A percentile compares a stretch with the other conserved stretches of the same genome.
phyloP scores from a whole-genome alignment of 2,329 filamentous ascomycete species.

The Fusarium denticulatum region DNA sequence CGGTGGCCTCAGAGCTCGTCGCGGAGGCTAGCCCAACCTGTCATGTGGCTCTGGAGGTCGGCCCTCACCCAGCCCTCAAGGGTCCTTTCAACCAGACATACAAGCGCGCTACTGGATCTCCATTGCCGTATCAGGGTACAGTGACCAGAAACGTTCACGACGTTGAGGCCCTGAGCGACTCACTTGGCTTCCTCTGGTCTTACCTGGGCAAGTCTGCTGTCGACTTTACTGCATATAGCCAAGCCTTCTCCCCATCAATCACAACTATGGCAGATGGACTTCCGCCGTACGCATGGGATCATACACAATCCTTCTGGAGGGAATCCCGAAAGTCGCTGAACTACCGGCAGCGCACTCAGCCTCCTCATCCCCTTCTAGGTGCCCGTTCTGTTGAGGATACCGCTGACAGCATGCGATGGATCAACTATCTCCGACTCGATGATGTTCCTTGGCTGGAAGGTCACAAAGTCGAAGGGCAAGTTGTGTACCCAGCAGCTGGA shows the following conservation, averaged over 20 bases:
- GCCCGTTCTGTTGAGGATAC: background rate
- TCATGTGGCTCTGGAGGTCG: constrained; percentile 50
- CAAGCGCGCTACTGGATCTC: background rate
- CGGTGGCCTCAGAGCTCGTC: constrained; percentile 20
- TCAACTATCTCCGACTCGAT: constrained; percentile 34
- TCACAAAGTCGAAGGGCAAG: constrained; percentile 48
- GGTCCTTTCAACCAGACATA: constrained; percentile 57
- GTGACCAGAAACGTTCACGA: constrained; percentile 32
- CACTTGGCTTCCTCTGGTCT: constrained; percentile 32
- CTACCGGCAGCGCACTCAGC: background rate
- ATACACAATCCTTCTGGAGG: background rate
- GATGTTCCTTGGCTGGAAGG: constrained; percentile 53
- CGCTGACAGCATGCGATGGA: constrained; percentile 35
- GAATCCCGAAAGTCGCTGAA: background rate
- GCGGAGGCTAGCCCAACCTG: background rate
- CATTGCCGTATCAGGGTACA: constrained; percentile 8
- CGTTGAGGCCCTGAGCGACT: constrained; percentile 19
- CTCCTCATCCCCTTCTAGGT: constrained; percentile 2
- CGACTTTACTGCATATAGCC: background rate
- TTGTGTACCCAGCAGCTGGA: constrained; percentile 53
- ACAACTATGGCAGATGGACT: constrained; percentile 36
- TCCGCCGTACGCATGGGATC: constrained; percentile 11
- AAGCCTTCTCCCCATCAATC: background rate
- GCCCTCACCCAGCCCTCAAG: constrained; percentile 59
- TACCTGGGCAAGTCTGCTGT: background rate